Evolutionary conservation across 768 basidiomycete genomes (phyloP).

Genomic region (Udeniomyces megalosporus): DNA sequence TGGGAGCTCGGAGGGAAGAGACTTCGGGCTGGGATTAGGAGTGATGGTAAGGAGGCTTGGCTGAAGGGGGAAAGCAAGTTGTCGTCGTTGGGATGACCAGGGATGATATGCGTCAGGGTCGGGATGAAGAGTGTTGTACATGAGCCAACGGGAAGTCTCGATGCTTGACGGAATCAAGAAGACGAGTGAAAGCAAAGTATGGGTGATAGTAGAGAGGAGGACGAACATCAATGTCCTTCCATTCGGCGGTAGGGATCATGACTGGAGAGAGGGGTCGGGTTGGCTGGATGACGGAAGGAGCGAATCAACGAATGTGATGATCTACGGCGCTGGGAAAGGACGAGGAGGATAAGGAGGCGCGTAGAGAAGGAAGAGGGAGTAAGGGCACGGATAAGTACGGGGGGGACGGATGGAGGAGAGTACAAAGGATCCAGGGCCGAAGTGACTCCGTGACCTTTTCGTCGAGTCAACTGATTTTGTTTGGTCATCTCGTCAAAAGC

Average conservation of each 20-base stretch:
- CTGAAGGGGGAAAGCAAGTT: constrained; percentile 12
- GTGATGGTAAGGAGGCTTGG: constrained; percentile 8
- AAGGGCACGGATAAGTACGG: not conserved
- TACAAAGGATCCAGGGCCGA: not conserved
- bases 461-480: constrained; percentile 63
- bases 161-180: not conserved
- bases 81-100: constrained; percentile 9
- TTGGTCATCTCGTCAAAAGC: constrained; percentile 63
- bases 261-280: too few species aligned
- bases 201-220: too few species aligned
- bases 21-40: not conserved
- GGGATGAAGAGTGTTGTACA: not conserved
- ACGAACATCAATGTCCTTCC: too few species aligned
- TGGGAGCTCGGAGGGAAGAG: constrained; percentile 5
- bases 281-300: constrained; percentile 32
- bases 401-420: not conserved
- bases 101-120: constrained; percentile 2
- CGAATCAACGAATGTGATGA: not conserved
- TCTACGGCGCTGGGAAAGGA: too few species aligned
- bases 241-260: too few species aligned
- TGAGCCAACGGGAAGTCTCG: not conserved
- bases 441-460: constrained; percentile 76
- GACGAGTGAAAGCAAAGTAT: too few species aligned
- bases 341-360: too few species aligned
- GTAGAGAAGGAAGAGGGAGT: not conserved